phyloP scores from a whole-genome alignment of 2,329 filamentous ascomycete genomes.

The Fusarium cicatricum region DNA sequence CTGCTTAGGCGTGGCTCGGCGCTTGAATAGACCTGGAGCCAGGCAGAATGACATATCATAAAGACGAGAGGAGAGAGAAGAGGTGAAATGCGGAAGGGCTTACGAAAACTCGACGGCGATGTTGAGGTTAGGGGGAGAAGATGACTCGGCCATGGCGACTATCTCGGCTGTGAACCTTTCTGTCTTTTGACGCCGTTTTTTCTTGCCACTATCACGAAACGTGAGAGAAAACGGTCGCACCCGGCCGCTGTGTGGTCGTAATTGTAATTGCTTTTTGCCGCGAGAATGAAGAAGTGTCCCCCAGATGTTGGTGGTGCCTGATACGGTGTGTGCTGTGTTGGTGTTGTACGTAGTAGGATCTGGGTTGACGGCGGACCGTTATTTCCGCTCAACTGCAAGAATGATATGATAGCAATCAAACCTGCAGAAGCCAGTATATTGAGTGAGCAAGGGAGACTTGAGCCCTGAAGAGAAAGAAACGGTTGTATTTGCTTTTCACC shows the following conservation, averaged over 20 bases:
- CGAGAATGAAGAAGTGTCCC: slow-evolving; percentile 4
- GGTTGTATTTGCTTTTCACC: slow-evolving; percentile 28
- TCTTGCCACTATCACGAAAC: slow-evolving; percentile 2
- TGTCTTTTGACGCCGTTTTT: background rate
- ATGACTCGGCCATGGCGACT: slow-evolving; percentile 29
- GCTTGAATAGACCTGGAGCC: slow-evolving; percentile 16
- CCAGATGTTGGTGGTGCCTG: slow-evolving; percentile 6
- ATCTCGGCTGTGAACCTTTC: background rate
- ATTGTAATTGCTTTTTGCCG: slow-evolving; percentile 28
- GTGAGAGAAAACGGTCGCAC: slow-evolving; percentile 1
- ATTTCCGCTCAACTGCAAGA: background rate
- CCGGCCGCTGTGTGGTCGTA: slow-evolving; percentile 1
- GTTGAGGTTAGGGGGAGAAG: slow-evolving; percentile 51
- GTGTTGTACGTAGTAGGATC: slow-evolving; percentile 10
- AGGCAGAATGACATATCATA: slow-evolving; percentile 39
- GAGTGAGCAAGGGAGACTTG: background rate
- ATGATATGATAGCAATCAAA: background rate
- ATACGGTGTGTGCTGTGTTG: background rate
- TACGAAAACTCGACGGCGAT: slow-evolving; percentile 77
- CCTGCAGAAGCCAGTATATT: too few relatives aligned
- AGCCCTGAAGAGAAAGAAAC: background rate
- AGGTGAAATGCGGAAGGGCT: slow-evolving; percentile 39
- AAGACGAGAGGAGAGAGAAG: slow-evolving; percentile 10
- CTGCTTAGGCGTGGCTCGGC: slow-evolving; percentile 2
- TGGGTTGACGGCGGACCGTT: background rate